A percentile compares a stretch with the other conserved stretches of the same genome.
Conservation (phyloP, 2,329 filamentous ascomycete genomes). For the Pseudofabraea citricarpa region DNA sequence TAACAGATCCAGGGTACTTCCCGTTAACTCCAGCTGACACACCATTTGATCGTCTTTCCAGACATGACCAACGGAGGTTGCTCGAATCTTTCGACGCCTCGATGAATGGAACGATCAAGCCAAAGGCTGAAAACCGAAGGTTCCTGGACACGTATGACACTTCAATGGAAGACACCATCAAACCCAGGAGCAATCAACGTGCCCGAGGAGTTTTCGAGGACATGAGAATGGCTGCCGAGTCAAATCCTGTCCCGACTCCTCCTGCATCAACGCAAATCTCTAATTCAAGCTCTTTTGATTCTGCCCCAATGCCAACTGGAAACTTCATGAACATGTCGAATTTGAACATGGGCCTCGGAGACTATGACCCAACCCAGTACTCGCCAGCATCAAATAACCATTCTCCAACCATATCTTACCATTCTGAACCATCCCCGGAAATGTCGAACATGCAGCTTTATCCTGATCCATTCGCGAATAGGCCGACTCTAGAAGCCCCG, state of each 20-base stretch:
- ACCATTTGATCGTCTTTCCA: slow-evolving; percentile 40
- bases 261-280: slow-evolving; percentile 47
- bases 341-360: slow-evolving; percentile 34
- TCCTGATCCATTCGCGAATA: slow-evolving; percentile 37
- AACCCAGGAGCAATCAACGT: slow-evolving; percentile 44
- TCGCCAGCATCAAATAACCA: slow-evolving; percentile 26
- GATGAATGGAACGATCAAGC: slow-evolving; percentile 45
- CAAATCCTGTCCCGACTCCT: slow-evolving; percentile 48
- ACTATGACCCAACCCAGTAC: slow-evolving; percentile 18
- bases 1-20: slow-evolving; percentile 47
- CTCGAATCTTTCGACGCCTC: slow-evolving; percentile 56
- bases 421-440: slow-evolving; percentile 43
- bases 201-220: slow-evolving; percentile 52
- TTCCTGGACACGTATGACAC: slow-evolving; percentile 60
- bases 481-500: slow-evolving; percentile 32
- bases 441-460: slow-evolving; percentile 42
- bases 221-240: slow-evolving; percentile 52
- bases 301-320: slow-evolving; percentile 48
- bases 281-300: slow-evolving; percentile 39
- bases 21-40: slow-evolving; percentile 66
- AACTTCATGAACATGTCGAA: slow-evolving; percentile 51
- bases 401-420: slow-evolving; percentile 44
- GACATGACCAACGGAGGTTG: slow-evolving; percentile 38
- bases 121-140: slow-evolving; percentile 34
- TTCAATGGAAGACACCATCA: slow-evolving; percentile 63